Conservation (phyloP, 371 early-diverging fungal species). For the Rozella allomycis region DNA sequence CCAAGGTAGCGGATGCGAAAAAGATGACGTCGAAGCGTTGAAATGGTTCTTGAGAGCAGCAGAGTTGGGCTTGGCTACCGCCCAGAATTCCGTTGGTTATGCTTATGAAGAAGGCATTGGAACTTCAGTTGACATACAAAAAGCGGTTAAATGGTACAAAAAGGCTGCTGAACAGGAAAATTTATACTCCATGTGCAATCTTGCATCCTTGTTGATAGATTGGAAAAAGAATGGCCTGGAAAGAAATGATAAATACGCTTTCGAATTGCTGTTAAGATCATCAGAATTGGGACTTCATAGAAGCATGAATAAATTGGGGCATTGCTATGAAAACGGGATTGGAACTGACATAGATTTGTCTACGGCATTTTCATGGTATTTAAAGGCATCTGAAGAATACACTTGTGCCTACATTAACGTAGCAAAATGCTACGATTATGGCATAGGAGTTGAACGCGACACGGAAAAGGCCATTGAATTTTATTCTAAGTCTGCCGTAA, state of each 20-base stretch:
- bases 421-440: conserved; percentile 47
- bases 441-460: conserved; percentile 40
- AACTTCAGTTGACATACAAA: conserved; percentile 5
- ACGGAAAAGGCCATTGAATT: conserved; percentile 34
- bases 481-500: conserved; percentile 42
- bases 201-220: conserved; percentile 4
- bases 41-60: conserved; percentile 6
- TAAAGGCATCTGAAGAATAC: conserved; percentile 5
- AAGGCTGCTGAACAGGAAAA: conserved; percentile 16
- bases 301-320: no score
- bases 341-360: no score
- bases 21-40: conserved; percentile 4
- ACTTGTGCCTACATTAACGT: conserved; percentile 8
- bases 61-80: conserved; percentile 5
- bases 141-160: conserved; percentile 12
- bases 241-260: no score
- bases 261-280: no score
- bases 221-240: conserved; percentile 1
- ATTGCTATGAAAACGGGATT: conserved; percentile 2
- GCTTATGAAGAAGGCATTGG: conserved; percentile 25
- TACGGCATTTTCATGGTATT: conserved; percentile 4
- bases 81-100: conserved; percentile 9
- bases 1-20: conserved; percentile 5
- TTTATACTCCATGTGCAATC: conserved; percentile 6
- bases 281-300: no score